These are phyloP conservation scores for Erythrobasidium hasegawianum DNA, from an alignment of 1,284 basidiomycete species.

Conservation along the genomic window DNA sequence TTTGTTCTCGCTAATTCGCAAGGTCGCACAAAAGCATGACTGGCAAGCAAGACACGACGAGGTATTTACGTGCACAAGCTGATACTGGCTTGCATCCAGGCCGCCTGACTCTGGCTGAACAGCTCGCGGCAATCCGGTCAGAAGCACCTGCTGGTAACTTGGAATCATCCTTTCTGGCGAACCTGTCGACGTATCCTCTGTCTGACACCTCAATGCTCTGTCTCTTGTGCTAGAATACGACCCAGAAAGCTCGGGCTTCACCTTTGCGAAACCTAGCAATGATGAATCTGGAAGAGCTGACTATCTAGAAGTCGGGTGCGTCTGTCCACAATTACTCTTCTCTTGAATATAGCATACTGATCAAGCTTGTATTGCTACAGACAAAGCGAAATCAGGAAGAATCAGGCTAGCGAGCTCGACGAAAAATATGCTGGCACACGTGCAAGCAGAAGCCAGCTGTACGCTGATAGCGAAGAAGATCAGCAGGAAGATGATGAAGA, in stretches of 20 bases:
- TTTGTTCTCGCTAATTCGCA: no score
- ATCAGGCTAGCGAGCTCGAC: slow-evolving; percentile 52
- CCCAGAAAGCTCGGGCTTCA: slow-evolving; percentile 61
- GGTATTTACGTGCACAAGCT: no score
- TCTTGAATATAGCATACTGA: neutral
- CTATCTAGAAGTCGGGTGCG: slow-evolving; percentile 77
- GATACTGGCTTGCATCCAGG: no score
- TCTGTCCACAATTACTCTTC: slow-evolving; percentile 33
- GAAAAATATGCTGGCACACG: slow-evolving; percentile 68
- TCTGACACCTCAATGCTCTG: slow-evolving; percentile 16
- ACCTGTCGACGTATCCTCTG: no score
- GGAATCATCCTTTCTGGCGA: slow-evolving; percentile 31
- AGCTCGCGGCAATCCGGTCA: slow-evolving; percentile 72
- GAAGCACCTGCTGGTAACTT: slow-evolving; percentile 62
- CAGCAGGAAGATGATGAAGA: slow-evolving; percentile 41
- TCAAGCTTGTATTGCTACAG: slow-evolving; percentile 50
- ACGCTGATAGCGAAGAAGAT: slow-evolving; percentile 44
- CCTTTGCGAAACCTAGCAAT: slow-evolving; percentile 47
- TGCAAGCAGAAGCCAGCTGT: slow-evolving; percentile 61
- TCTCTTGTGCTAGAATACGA: slow-evolving; percentile 70
- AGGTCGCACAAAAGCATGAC: no score
- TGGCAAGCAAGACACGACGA: no score
- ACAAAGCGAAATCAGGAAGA: slow-evolving; percentile 63
- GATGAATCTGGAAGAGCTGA: slow-evolving; percentile 60
- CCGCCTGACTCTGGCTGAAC: slow-evolving; percentile 63